Conservation (phyloP, 2,329 filamentous ascomycete species). For the Daldinia sp. region DNA sequence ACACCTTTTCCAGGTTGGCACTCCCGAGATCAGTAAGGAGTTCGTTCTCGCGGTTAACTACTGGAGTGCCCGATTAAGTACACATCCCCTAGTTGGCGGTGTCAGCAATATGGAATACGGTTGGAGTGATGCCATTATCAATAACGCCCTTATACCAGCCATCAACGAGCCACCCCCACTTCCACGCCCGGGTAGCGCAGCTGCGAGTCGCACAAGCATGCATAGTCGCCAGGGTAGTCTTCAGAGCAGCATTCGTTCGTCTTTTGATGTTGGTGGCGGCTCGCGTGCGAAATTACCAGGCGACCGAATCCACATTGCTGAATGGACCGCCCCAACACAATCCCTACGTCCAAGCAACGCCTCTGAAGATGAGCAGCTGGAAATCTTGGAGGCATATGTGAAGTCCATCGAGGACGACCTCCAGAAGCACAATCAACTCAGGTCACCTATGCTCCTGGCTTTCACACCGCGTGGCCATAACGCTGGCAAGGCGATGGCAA, state of each 20-base stretch:
- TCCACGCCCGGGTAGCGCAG: constrained; percentile 65
- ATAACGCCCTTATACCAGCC: constrained; percentile 65
- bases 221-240: constrained; percentile 58
- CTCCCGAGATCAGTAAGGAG: constrained; percentile 91
- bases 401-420: constrained; percentile 87
- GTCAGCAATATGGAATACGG: constrained; percentile 98
- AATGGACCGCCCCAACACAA: constrained; percentile 90
- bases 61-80: constrained; percentile 94
- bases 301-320: constrained; percentile 84
- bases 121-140: constrained; percentile 88
- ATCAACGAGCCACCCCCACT: constrained; percentile 62
- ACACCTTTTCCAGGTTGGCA: constrained; percentile 98
- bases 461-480: constrained; percentile 89
- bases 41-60: constrained; percentile 97
- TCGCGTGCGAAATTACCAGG: constrained; percentile 79
- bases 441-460: constrained; percentile 87
- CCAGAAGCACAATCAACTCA: constrained; percentile 86
- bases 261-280: constrained; percentile 73
- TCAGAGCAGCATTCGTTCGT: constrained; percentile 64
- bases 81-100: constrained; percentile 90
- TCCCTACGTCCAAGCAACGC: constrained; percentile 87
- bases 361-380: constrained; percentile 83
- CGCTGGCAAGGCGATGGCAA: constrained; percentile 85
- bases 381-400: constrained; percentile 81
- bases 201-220: constrained; percentile 60